Percentiles rank a stretch among this genome's conserved stretches.
Conservation (phyloP, 2,329 filamentous ascomycete species). For the Paraphaeosphaeria sporulosa region DNA sequence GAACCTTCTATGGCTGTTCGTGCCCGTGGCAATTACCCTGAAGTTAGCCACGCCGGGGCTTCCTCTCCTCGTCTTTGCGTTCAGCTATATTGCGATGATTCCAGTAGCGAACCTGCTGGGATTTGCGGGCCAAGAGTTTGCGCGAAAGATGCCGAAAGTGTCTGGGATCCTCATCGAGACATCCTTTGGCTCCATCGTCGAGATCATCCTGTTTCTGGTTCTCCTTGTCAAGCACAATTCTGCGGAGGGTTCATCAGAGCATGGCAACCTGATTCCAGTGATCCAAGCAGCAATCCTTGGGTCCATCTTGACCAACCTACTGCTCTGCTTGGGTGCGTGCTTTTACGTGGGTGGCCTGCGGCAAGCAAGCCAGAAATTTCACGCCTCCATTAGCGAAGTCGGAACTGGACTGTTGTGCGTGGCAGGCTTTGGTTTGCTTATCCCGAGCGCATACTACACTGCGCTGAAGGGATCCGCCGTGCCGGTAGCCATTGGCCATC, state of each 20-base stretch:
- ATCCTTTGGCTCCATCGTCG: conserved; percentile 74
- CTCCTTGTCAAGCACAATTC: conserved; percentile 63
- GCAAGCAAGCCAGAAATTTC: conserved; percentile 74
- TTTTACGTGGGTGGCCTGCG: conserved; percentile 79
- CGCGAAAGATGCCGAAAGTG: conserved; percentile 77
- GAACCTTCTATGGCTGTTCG: conserved; percentile 78
- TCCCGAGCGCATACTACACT: conserved; percentile 45
- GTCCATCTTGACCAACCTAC: conserved; percentile 80
- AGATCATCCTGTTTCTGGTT: conserved; percentile 82
- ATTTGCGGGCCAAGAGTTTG: conserved; percentile 74
- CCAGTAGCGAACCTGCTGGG: conserved; percentile 77
- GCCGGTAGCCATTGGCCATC: conserved; percentile 33
- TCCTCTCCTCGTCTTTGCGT: conserved; percentile 69
- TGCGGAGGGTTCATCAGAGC: conserved; percentile 51
- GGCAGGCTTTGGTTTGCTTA: conserved; percentile 65
- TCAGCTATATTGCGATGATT: conserved; percentile 78
- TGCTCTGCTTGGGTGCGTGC: conserved; percentile 80
- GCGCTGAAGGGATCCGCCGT: conserved; percentile 54
- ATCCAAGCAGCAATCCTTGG: conserved; percentile 86
- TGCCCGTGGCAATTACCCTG: conserved; percentile 72
- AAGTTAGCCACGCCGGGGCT: conserved; percentile 61
- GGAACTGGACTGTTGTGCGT: conserved; percentile 79
- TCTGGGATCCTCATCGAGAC: conserved; percentile 68
- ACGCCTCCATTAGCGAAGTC: conserved; percentile 78
- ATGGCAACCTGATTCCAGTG: conserved; percentile 62